Base-by-base conservation (phyloP, 345 rosid species). In the Firmiana major region DNA sequence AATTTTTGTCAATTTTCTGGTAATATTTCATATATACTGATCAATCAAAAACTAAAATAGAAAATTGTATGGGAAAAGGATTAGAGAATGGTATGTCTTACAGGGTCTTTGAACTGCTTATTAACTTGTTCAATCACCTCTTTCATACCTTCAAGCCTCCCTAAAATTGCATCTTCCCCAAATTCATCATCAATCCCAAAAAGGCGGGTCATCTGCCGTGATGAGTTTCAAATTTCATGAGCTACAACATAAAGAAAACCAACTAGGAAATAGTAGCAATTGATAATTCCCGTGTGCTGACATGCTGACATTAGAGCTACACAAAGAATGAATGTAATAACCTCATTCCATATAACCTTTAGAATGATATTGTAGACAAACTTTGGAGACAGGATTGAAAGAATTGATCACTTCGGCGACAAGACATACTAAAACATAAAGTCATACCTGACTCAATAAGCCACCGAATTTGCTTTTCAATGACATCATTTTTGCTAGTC, bases 81-180 rank as follows among this genome's bases (percentile, higher is more conserved):
- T 19, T 17, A 16, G 4, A 6, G 67, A 75, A 73, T 22, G 49
- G 28, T 40, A 74, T 74, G 36, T 75, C 90, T 80, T 92, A 96
- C 98, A 2, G 99, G 99, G 85, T 96, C 95, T 83, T 90, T 93
- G 84, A 97, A 97, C 79, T 97, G 99, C 84, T 79, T 90, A 81
- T 97, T 94, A 45, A 97, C 99, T 89, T 92, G 94, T 82, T 94
- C 97, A 75, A 97, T 97, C 70, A 97, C 97, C 77, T 92, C 97
- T 84, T 97, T 97, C 97, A 97, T 89, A 74, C 98, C 91, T 88
- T 97, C 99, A 6, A 97, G 97, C 89, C 89, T 97, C 82, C 99
- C 97, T 85, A 97, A 82, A 51, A 97, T 83, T 42, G 99, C 97
- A 87, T 96, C 98, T 83, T 96, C 99, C 46, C 97, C 97, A 81